Conservation (phyloP, 2,329 filamentous ascomycete species). For the Pseudocercospora cruenta region DNA sequence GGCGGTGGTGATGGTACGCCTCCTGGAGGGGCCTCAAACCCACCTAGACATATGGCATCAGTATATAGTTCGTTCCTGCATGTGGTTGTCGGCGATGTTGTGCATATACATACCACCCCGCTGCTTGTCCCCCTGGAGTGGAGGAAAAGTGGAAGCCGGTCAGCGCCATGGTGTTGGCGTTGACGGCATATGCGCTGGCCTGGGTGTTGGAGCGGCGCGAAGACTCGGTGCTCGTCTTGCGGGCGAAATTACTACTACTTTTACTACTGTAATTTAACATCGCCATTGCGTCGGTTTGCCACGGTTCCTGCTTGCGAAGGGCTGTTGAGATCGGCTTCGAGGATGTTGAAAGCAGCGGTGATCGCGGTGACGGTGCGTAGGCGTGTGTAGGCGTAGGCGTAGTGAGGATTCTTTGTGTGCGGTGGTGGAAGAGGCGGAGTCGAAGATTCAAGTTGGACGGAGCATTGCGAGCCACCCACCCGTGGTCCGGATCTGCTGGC, state of each 20-base stretch:
- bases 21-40: slow-evolving; percentile 87
- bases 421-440: not conserved
- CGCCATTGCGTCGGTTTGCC: slow-evolving; percentile 65
- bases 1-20: slow-evolving; percentile 77
- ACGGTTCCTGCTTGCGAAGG: slow-evolving; percentile 43
- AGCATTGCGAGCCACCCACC: not conserved
- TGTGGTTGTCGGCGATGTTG: not conserved
- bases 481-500: not conserved
- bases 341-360: not conserved
- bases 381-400: slow-evolving; percentile 3
- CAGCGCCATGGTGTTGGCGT: slow-evolving; percentile 68
- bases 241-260: slow-evolving; percentile 67
- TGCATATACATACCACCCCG: slow-evolving; percentile 32
- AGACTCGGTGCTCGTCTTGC: slow-evolving; percentile 59
- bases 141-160: slow-evolving; percentile 94
- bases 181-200: slow-evolving; percentile 88
- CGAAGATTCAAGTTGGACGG: slow-evolving; percentile 12
- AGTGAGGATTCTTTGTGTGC: not conserved
- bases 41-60: slow-evolving; percentile 65
- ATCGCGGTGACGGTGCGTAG: slow-evolving; percentile 8
- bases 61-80: slow-evolving; percentile 7
- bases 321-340: slow-evolving; percentile 9
- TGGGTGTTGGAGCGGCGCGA: slow-evolving; percentile 74
- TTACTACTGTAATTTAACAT: slow-evolving; percentile 65
- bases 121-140: slow-evolving; percentile 77